Evolutionary conservation across 371 early-diverging fungal species (phyloP).

Genomic region (Rhizopus stolonifer): DNA sequence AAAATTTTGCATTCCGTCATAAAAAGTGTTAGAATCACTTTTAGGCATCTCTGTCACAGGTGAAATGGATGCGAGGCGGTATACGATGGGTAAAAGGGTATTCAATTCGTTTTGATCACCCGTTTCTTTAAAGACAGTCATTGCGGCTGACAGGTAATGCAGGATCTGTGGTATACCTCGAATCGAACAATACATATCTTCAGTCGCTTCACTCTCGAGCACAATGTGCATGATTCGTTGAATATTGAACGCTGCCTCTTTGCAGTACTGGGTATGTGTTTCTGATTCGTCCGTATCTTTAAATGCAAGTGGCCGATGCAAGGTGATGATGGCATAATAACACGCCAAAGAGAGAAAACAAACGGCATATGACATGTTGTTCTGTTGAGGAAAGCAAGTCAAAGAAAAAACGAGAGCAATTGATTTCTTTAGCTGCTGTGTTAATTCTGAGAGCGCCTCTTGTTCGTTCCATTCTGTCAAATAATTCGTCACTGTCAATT

Average conservation of each 20-base stretch:
- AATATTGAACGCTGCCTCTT: constrained; percentile 28
- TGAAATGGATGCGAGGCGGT: too few species aligned
- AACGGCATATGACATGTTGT: constrained; percentile 20
- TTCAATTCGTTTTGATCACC: constrained; percentile 5
- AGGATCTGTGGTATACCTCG: constrained; percentile 43
- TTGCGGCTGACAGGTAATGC: constrained; percentile 43
- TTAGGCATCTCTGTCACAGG: too few species aligned
- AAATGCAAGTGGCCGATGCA: constrained; percentile 18
- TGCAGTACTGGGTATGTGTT: constrained; percentile 22
- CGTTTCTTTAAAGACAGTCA: constrained; percentile 25
- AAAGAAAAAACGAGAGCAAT: constrained; percentile 10
- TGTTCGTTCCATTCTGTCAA: constrained; percentile 4
- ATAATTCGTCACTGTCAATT: not conserved
- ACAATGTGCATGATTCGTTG: constrained; percentile 24
- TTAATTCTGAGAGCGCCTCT: constrained; percentile 1
- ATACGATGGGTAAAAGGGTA: too few species aligned
- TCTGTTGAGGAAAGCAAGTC: constrained; percentile 9
- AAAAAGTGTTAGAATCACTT: too few species aligned
- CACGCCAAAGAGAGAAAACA: constrained; percentile 24
- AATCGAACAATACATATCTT: constrained; percentile 39
- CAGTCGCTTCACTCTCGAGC: constrained; percentile 26
- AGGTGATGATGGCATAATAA: constrained; percentile 21
- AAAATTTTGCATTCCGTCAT: too few species aligned
- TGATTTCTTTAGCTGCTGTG: constrained; percentile 6
- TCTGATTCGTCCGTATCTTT: not conserved